Base-by-base conservation (phyloP, 1,284 basidiomycete genomes). In the Apiotrichum akiyoshidainum region DNA sequence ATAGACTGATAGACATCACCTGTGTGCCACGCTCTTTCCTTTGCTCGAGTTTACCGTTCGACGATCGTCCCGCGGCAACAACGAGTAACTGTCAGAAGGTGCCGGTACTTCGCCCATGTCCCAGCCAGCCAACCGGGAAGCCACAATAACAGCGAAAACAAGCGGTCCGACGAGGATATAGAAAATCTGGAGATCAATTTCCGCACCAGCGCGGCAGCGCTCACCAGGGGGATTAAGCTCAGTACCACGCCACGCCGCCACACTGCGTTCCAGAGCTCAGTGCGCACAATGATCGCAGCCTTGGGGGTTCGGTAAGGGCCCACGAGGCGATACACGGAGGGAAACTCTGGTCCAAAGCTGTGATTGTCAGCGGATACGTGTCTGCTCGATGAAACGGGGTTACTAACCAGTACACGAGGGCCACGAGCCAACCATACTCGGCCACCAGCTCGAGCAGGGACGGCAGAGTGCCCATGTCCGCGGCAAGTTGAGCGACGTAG, bases 241-340 rank as follows among this genome's bases (percentile, higher is more conserved):
- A 87, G 86, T 53, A 83, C 63, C 1, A 82, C n/a, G 0, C 85
- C 85, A 47, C 85, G 75, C 0, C 86, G 79, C 11, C 75, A 80
- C 57, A 87, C 83, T 1, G 85, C 86, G 40, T 86, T 85, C 83
- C 83, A 86, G 16, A 87, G 75, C 69, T 87, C 86, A 1, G 82
- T 83, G 68, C 81, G 81, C 56, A 83, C 80, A 34, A 85, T 80
- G 5, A 72, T 59, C 8, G 79, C 75, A 1, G 83, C 83, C 13
- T 52, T 60, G 1, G 68, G 55, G 11, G 79, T 79, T 41, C 71
- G 75, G 72, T 80, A 84, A 2, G 85, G 85, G 0, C 85, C 85
- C 22, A 81, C 65, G 5, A 87, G 78, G 14, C 86, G 81, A 68
- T 86, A 87, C 68, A 86, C 85, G 0, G 84, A 78, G 5, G 83